Percentiles rank a stretch among this genome's conserved stretches.
These are phyloP conservation scores for Cercospora janseana DNA, from an alignment of 2,329 filamentous ascomycete genomes.

Conservation along the genomic window DNA sequence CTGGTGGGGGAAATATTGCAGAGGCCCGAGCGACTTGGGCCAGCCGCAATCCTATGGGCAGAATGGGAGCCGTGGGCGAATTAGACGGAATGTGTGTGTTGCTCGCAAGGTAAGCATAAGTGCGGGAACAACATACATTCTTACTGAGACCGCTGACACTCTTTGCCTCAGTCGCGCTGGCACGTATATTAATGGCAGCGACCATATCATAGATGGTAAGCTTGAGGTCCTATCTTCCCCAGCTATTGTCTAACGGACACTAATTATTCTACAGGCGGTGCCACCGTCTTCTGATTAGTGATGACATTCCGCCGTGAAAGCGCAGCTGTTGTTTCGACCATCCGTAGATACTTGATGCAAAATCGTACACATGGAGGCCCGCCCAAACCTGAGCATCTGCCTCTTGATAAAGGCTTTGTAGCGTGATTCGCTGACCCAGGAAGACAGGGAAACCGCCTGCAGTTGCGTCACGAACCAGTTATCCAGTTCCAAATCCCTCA, in stretches of 20 bases:
- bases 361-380: too few species aligned
- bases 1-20: slow-evolving; percentile 38
- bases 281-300: slow-evolving; percentile 32
- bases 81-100: slow-evolving; percentile 41
- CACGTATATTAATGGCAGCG: slow-evolving; percentile 40
- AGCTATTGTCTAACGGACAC: not conserved
- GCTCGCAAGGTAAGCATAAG: slow-evolving; percentile 22
- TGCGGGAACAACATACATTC: too few species aligned
- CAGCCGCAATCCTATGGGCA: slow-evolving; percentile 40
- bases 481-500: slow-evolving; percentile 68
- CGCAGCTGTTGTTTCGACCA: too few species aligned
- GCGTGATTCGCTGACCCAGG: too few species aligned
- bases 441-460: too few species aligned
- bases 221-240: not conserved
- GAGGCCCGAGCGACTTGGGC: slow-evolving; percentile 38
- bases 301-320: too few species aligned
- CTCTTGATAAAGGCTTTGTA: too few species aligned
- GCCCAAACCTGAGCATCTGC: too few species aligned
- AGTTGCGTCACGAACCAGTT: too few species aligned
- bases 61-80: slow-evolving; percentile 41
- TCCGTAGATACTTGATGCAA: too few species aligned
- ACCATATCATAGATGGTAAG: slow-evolving; percentile 39
- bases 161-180: slow-evolving; percentile 34
- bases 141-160: not conserved
- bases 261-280: slow-evolving; percentile 25